phyloP scores from a whole-genome alignment of 345 rosid species.

The Sapria himalayana region DNA sequence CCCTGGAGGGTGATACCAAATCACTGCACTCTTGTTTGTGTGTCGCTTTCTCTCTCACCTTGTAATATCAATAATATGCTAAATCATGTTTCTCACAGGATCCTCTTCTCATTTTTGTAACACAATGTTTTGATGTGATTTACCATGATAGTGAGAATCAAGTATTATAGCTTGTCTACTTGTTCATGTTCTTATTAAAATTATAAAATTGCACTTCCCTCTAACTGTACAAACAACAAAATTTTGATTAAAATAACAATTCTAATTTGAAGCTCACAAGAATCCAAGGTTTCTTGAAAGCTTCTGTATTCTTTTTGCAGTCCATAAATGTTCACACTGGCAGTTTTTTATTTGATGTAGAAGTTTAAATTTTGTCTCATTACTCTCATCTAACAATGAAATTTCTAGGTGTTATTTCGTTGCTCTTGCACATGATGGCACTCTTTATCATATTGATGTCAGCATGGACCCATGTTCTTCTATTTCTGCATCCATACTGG shows the following conservation, averaged over 20 bases:
- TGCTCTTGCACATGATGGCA: conserved; percentile 52
- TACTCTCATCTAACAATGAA: conserved; percentile 9
- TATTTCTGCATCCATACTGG: conserved; percentile 19
- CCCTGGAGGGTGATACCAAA: conserved; percentile 22
- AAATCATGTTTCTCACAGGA: no score
- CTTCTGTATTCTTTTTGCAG: conserved; percentile 2
- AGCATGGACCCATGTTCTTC: conserved; percentile 49
- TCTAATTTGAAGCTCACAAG: background rate
- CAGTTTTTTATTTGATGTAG: background rate
- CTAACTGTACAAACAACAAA: no score
- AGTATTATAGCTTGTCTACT: no score
- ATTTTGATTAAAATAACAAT: conserved; percentile 3
- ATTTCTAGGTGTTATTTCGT: conserved; percentile 53
- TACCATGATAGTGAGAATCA: no score
- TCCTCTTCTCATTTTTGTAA: no score
- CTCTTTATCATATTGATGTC: conserved; percentile 40
- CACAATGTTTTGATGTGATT: no score
- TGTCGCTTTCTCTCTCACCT: conserved; percentile 10
- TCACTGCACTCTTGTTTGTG: conserved; percentile 42
- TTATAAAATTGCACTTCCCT: no score
- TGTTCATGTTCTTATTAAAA: no score
- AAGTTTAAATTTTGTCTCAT: background rate
- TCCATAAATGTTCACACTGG: conserved; percentile 1
- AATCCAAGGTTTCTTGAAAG: background rate
- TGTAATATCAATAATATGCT: no score